Conservation (phyloP, 192 early-diverging fungal species). For the Linnemannia schmuckeri region DNA sequence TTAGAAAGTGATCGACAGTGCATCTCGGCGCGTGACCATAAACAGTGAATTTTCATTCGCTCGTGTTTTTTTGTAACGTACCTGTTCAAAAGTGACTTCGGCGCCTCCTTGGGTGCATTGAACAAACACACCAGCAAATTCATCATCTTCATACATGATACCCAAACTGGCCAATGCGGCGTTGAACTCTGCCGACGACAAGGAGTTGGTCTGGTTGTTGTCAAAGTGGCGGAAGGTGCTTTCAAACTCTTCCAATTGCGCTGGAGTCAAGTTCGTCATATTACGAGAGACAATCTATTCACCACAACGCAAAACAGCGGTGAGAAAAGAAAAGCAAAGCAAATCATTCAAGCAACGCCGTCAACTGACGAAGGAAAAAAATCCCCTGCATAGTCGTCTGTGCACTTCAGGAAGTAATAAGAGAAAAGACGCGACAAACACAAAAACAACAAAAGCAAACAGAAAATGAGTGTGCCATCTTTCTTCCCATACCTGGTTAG, state of each 20-base stretch:
- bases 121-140: conserved; percentile 77
- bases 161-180: conserved; percentile 87
- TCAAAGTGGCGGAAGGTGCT: conserved; percentile 94
- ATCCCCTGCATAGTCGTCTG: neutral
- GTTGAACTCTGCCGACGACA: conserved; percentile 85
- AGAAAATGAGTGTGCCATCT: too few relatives aligned
- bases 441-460: conserved; percentile 8
- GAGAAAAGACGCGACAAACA: neutral
- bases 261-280: conserved; percentile 93
- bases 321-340: neutral
- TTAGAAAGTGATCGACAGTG: neutral
- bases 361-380: neutral
- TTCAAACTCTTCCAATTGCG: conserved; percentile 93
- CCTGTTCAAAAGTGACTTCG: conserved; percentile 87
- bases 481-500: conserved; percentile 81
- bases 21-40: neutral
- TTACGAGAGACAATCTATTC: conserved; percentile 85
- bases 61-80: conserved; percentile 19
- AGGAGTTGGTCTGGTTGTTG: conserved; percentile 84
- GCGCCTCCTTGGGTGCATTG: conserved; percentile 71
- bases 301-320: neutral
- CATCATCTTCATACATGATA: conserved; percentile 79
- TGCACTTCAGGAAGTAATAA: neutral
- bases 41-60: neutral
- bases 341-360: neutral